Evolutionary conservation across 257 asterid genomes (phyloP).

Genomic region (Nicotiana noctiflora): DNA sequence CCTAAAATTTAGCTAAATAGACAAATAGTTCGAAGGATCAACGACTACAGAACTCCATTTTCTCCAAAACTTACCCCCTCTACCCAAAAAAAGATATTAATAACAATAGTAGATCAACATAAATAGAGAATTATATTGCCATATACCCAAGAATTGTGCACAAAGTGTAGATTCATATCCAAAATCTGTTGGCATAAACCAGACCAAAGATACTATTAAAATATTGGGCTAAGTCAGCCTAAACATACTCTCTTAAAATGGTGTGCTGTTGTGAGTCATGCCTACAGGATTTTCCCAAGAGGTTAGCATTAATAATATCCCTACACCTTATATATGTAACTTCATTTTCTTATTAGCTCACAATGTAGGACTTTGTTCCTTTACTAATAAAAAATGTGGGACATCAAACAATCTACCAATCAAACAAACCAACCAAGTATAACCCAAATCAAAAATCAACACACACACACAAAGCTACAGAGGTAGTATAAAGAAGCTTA

Average conservation of each 20-base stretch:
- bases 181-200: neutral
- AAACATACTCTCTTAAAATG: no score
- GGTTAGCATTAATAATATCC: no score
- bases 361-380: no score
- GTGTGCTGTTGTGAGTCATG: no score
- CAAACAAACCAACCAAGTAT: neutral
- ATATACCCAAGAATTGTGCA: neutral
- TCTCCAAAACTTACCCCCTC: neutral
- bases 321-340: no score
- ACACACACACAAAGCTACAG: neutral
- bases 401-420: neutral
- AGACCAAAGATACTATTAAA: no score
- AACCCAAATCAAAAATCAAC: neutral
- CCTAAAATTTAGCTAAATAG: neutral
- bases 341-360: no score
- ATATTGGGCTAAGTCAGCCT: no score
- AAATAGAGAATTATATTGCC: neutral
- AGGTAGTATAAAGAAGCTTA: neutral
- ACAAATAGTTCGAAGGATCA: neutral
- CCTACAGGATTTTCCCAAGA: no score
- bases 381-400: no score
- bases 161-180: neutral
- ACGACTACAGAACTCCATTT: neutral
- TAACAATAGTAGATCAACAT: neutral
- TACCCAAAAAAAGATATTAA: neutral